These are phyloP conservation scores for Musa itinerans DNA, from an alignment of 176 grass and related monocot species.

Conservation along the genomic window DNA sequence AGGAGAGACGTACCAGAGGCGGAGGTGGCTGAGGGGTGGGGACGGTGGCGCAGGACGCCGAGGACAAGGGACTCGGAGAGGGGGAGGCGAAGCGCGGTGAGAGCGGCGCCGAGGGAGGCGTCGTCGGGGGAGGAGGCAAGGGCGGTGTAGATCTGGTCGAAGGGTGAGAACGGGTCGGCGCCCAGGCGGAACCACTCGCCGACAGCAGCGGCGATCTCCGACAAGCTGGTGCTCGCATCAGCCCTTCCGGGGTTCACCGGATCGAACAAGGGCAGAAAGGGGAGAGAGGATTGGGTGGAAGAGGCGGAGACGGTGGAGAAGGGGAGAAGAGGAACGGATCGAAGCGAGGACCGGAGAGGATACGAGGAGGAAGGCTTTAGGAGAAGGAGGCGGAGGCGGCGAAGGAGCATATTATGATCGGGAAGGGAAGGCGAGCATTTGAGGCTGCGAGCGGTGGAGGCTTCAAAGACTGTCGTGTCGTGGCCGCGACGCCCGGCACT, in stretches of 20 bases:
- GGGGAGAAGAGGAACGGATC: neutral
- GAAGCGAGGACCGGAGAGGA: neutral
- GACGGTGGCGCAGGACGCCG: slow-evolving; percentile 38
- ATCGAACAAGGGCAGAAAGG: slow-evolving; percentile 23
- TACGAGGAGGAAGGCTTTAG: neutral
- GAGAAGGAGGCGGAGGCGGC: neutral
- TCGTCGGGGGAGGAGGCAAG: slow-evolving; percentile 34
- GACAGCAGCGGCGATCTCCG: slow-evolving; percentile 42
- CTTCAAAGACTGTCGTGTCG: neutral
- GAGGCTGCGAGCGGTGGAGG: neutral
- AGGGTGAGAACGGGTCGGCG: slow-evolving; percentile 10
- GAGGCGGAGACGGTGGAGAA: slow-evolving; percentile 19
- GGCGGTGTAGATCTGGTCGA: slow-evolving; percentile 67
- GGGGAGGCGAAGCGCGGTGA: slow-evolving; percentile 25
- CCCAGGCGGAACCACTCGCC: slow-evolving; percentile 51
- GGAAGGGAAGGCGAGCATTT: neutral
- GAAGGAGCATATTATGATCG: neutral
- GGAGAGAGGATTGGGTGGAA: slow-evolving; percentile 11
- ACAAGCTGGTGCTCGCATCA: slow-evolving; percentile 3
- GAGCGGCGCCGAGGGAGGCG: slow-evolving; percentile 30
- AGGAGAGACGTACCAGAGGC: slow-evolving; percentile 27
- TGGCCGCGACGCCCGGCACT: neutral
- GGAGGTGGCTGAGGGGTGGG: slow-evolving; percentile 6
- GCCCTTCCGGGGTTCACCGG: neutral
- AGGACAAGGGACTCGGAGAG: slow-evolving; percentile 55